Conservation (phyloP, 2,329 filamentous ascomycete species). For the Arthroderma uncinatum region DNA sequence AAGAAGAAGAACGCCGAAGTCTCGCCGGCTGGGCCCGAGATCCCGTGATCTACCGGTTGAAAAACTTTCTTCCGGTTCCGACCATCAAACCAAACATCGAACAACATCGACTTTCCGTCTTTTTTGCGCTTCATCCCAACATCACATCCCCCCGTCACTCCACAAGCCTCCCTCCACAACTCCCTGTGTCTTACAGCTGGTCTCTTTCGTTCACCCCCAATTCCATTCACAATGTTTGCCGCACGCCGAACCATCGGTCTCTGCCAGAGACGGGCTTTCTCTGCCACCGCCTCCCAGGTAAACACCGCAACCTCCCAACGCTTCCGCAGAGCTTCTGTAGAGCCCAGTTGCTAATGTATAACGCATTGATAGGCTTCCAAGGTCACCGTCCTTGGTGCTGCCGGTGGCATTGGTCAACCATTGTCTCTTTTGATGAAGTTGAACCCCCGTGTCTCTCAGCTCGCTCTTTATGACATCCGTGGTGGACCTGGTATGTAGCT, state of each 20-base stretch:
- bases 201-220: conserved; percentile 11
- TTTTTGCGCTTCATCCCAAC: neutral
- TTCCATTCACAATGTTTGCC: conserved; percentile 57
- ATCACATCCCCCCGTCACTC: conserved; percentile 14
- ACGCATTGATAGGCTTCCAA: conserved; percentile 65
- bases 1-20: neutral
- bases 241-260: conserved; percentile 45
- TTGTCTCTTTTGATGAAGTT: conserved; percentile 97
- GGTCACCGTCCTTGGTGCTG: conserved; percentile 92
- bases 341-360: neutral
- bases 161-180: conserved; percentile 16
- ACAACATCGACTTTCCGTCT: conserved; percentile 6
- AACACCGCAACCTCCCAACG: conserved; percentile 16
- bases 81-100: too few species aligned
- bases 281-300: conserved; percentile 66
- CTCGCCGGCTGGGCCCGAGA: neutral
- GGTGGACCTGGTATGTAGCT: conserved; percentile 63
- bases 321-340: conserved; percentile 1
- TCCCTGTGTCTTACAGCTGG: conserved; percentile 8
- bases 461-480: conserved; percentile 96
- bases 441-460: conserved; percentile 85
- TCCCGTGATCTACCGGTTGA: conserved; percentile 1
- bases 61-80: conserved; percentile 4
- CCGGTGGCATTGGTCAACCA: conserved; percentile 96
- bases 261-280: conserved; percentile 69